Base-by-base conservation (phyloP, 148 eudicot genomes). In the Dysphania ambrosioides region DNA sequence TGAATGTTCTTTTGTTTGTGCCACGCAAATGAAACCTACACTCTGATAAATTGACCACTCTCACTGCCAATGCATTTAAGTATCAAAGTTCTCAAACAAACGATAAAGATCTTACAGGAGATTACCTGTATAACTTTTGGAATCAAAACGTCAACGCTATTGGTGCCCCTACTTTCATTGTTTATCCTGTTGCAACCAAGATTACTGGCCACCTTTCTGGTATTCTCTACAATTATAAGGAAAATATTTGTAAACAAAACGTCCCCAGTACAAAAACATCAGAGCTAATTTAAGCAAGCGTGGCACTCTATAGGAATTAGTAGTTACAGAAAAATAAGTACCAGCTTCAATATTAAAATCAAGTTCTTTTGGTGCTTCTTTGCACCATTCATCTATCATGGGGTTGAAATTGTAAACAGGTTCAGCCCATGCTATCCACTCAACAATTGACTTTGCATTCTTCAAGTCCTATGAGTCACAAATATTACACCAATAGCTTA, bases 351-450 rank as follows among this genome's bases (percentile, higher is more conserved):
- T 86, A 79, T 92, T 90, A 80, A 95, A 92, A 79, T 92, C 93
- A 71, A 92, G 88, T 83, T 94, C 97, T 81, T 85, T 95, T 13
- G 99, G 97, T 77, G 97, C 89, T 88, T 95, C 99, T 80, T 80
- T 89, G 80, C 97, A 92, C 99, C 99, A 95, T 80, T 95, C 99
- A 82, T 95, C 97, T 83, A 95, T 95, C 89, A 92, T 90, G 24
- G 99, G 94, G 76, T 91, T 90, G 81, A 95, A 95, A 82, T 95
- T 82, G 80, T 90, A 95, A 70, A 89, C 97, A 62, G 99, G 99
- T 82, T 95, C 99, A 49, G 99, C 99, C 99, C 99, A 95, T 55
- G 99, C 99, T 80, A 95, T 88, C 99, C 99, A 95, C 76, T 92
- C 93, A 80, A 95, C 93, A 76, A 95, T 86, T 58, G 96, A 78